phyloP scores from a whole-genome alignment of 306 rosid species.

The Macrotyloma uniflorum region DNA sequence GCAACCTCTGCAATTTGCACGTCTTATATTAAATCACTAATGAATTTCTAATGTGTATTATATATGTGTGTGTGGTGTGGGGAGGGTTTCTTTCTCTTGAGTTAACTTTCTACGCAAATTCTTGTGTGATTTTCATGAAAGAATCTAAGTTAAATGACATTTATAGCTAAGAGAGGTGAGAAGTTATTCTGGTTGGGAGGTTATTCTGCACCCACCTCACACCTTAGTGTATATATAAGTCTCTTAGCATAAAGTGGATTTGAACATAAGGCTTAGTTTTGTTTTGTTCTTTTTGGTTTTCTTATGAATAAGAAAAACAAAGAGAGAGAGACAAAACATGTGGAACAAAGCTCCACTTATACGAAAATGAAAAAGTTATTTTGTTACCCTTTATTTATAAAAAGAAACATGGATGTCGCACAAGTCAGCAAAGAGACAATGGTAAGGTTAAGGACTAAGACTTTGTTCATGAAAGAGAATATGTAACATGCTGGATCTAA shows the following conservation, averaged over 20 bases:
- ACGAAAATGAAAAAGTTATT: not conserved
- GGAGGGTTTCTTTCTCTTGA: not conserved
- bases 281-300: constrained; percentile 8
- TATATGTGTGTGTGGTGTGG: not conserved
- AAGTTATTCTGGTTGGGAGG: constrained; percentile 13
- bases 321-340: constrained; percentile 18
- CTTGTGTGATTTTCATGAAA: not conserved
- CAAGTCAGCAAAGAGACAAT: constrained; percentile 19
- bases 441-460: constrained; percentile 15
- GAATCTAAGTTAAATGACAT: not conserved
- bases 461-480: constrained; percentile 30
- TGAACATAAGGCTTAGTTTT: not conserved
- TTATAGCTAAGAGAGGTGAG: not conserved
- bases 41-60: not conserved
- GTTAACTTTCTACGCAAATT: not conserved
- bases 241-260: not conserved
- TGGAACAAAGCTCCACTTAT: not conserved
- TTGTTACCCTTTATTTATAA: not conserved
- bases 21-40: not conserved
- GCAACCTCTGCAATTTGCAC: not conserved
- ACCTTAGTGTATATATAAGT: not conserved
- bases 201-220: not conserved
- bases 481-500: constrained; percentile 33
- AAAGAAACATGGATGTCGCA: constrained; percentile 13
- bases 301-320: not conserved